phyloP scores from a whole-genome alignment of 768 basidiomycete genomes.

The Dioszegia aurantiaca region DNA sequence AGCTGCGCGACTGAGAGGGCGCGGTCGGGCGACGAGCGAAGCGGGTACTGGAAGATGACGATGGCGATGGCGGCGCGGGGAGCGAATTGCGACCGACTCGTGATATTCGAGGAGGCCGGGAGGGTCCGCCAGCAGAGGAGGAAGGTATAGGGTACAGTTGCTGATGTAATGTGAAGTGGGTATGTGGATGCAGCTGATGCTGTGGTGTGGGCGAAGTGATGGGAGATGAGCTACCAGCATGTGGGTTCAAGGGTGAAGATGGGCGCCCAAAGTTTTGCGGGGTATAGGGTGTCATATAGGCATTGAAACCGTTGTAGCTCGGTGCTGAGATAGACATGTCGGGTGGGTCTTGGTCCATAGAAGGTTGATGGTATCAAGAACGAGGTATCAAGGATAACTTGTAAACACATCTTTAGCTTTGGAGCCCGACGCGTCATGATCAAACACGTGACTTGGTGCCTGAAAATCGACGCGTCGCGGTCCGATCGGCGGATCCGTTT shows the following conservation, averaged over 20 bases:
- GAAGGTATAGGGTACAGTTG: slow-evolving; percentile 6
- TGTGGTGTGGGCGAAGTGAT: slow-evolving; percentile 15
- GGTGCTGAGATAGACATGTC: slow-evolving; percentile 1
- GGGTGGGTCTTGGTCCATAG: no score
- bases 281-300: slow-evolving; percentile 6
- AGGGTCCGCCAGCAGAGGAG: slow-evolving; percentile 22
- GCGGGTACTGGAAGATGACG: slow-evolving; percentile 7
- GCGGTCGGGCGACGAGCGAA: slow-evolving; percentile 13
- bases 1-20: neutral
- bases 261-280: slow-evolving; percentile 8
- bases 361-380: slow-evolving; percentile 1
- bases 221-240: slow-evolving; percentile 7
- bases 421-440: slow-evolving; percentile 6
- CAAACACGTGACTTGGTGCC: slow-evolving; percentile 1
- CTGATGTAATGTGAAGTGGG: neutral
- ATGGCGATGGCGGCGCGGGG: neutral
- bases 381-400: neutral
- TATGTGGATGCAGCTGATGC: neutral
- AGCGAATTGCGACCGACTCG: slow-evolving; percentile 5
- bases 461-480: neutral
- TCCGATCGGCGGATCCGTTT: no score
- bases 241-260: slow-evolving; percentile 11
- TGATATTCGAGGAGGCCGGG: slow-evolving; percentile 22
- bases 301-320: neutral
- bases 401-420: no score